Evolutionary conservation across 2,329 filamentous ascomycete genomes (phyloP), one percentile per base, ranked within the genome.

Genomic region (Trichoderma citrinoviride): DNA sequence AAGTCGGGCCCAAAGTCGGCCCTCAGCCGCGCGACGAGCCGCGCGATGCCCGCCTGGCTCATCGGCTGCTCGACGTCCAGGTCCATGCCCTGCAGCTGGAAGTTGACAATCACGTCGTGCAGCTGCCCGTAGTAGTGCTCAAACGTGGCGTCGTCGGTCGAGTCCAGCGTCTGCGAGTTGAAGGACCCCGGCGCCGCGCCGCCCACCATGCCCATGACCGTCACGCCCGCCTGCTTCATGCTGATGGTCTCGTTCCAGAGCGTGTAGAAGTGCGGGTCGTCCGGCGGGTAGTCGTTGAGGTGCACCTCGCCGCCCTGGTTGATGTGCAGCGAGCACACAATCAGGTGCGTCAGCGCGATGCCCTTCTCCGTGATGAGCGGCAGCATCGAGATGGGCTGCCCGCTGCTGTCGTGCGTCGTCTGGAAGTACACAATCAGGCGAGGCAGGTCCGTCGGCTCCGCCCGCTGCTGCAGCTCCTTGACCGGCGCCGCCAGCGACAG

Each of bases 191-290:
- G 82, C 0, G 91, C 91, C 1, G 92, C 92, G 1, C 92, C 93
- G 25, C 92, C 93, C 0, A 96, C 80, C 91, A 96, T 95, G 50
- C 87, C 90, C 73, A 96, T 82, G 1, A 96, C 85, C 70, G 89
- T 92, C 67, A 96, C 82, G 23, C 91, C 92, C 2, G 82, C 82
- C 0, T 82, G 82, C 74, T 93, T 88, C n/a, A 96, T 78, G 70
- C 86, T 80, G 0, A 82, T 81, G 4, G 90, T 85, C 75, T 96
- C 92, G n/a, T 83, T 82, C 92, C 92, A 96, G 7, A 96, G 80
- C 0, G 85, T 84, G n/a, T 83, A 79, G 74, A 89, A 93, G 67
- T 86, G 83, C 10, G 84, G 75, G 68, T 89, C 78, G 17, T 83
- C 77, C 0, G 91, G 91, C 0, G 83, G 81, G 72, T 91, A 85